Evolutionary conservation across 495 filamentous ascomycete genomes (phyloP), one percentile per base, ranked within the genome.

Genomic region (Oidiodendron maius): DNA sequence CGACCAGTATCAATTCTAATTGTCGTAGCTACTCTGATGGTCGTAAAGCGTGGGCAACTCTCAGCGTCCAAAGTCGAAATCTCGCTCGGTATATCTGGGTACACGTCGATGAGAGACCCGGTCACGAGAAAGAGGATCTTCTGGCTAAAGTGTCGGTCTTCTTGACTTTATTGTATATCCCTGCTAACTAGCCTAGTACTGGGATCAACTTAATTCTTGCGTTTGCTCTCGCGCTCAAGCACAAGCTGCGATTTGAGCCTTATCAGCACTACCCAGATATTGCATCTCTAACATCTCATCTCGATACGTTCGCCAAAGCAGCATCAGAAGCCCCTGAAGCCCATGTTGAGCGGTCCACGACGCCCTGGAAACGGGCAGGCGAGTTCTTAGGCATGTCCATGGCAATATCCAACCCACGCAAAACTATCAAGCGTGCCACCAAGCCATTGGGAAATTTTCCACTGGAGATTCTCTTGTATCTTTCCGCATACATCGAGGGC

Each of bases 231-330:
- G 64, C 88, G 0, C 71, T 91, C 42, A 94, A 91, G 61, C 89
- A 91, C 69, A 83, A 81, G 59, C 78, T 95, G n/a, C 86, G 89
- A 20, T 91, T 90, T 59, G 88, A 95, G 58, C 86, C 88, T 0
- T 89, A 86, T 63, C 78, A 84, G 17, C 80, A 82, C 46, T 91
- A 94, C 58, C 74, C 74, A 6, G 84, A 88, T 57, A 68, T 88
- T 9, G 52, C 66, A 4, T 69, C 70, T 15, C 62, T 86, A 3
- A 71, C 86, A 4, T 61, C 66, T 8, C 75, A 84, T 53, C 74
- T 88, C 20, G 68, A 81, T 48, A 86, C 81, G 0, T 90, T 86
- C 39, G 87, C 89, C 32, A 81, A 75, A 52, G 67, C 72, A 1
- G 89, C 87, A 2, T n/a, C n/a, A n/a, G 81, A 81, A 38, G 60